Conservation (phyloP, 495 filamentous ascomycete species). For the Annulohypoxylon nitens region DNA sequence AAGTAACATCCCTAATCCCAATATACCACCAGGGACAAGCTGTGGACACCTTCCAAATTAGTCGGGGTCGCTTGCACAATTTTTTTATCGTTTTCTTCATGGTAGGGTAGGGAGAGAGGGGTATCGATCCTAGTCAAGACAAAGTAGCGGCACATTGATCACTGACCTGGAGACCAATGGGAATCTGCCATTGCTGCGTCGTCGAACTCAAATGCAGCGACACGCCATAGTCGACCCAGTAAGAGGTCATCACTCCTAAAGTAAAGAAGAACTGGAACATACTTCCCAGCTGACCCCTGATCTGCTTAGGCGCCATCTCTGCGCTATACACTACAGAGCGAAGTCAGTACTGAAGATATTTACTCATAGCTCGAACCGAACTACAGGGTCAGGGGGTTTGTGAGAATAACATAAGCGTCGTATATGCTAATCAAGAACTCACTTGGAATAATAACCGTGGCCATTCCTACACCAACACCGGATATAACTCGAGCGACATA, state of each 20-base stretch:
- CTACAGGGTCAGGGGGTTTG: not conserved
- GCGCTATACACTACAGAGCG: conserved; percentile 57
- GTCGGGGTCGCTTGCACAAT: not conserved
- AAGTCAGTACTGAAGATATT: not conserved
- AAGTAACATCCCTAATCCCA: conserved; percentile 61
- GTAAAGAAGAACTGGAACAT: conserved; percentile 65
- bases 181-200: conserved; percentile 63
- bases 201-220: conserved; percentile 48
- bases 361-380: no score
- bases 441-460: conserved; percentile 66
- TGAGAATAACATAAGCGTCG: not conserved
- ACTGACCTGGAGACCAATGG: conserved; percentile 58
- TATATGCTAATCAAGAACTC: not conserved
- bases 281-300: conserved; percentile 60
- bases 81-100: not conserved
- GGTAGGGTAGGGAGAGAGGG: not conserved
- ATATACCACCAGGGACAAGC: conserved; percentile 57
- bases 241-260: conserved; percentile 62
- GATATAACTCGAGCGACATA: conserved; percentile 62
- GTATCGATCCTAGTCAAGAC: not conserved
- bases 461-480: conserved; percentile 64
- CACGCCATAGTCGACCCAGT: conserved; percentile 65
- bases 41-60: conserved; percentile 9
- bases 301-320: conserved; percentile 66
- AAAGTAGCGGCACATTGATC: not conserved